Base-by-base conservation (phyloP, 805 yeast species). In the Candida easanensis region DNA sequence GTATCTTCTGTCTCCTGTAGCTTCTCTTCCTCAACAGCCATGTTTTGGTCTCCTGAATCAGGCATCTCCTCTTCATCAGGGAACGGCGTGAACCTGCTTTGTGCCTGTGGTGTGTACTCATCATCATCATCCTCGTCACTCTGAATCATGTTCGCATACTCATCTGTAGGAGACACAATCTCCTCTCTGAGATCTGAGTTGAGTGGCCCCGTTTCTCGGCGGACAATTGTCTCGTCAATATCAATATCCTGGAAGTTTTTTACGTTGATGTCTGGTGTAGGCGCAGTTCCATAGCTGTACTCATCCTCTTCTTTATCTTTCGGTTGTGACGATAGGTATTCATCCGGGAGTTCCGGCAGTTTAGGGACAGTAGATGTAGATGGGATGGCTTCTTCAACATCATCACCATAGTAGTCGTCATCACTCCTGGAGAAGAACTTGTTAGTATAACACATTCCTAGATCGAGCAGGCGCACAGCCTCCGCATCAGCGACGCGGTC, bases 181-280 rank as follows among this genome's bases (percentile, higher is more conserved):
- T 30, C 33, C 33, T 34, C 37, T 4, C 18, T n/a, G 17, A 23
- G 11, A 13, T 33, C 19, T 40, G 30, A 9, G n/a, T 11, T 26
- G 30, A 26, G 10, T 26, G 30, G 30, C 15, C 33, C 33, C 6
- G 33, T 30, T 13, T 30, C 33, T 17, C 33, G n/a, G 33, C 33
- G 33, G 16, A 30, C 33, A 16, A 30, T 30, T n/a, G 14, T 7
- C 19, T 30, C 52, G 30, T 51, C 58, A 2, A 56, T 54, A 36
- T 57, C 63, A 15, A 57, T 55, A 15, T 60, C 54, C 58, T 44
- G 39, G 30, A 49, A 49, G 23, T 20, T 34, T 35, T 38, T 34
- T 31, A 21, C 7, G 23, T 33, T 41, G 13, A 38, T 28, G 17
- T 39, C 44, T 8, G 44, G 46, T 2, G 47, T 47, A 36, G 37